These are phyloP conservation scores for Anastatica hierochuntica DNA, from an alignment of 345 rosid genomes.

Conservation along the genomic window DNA sequence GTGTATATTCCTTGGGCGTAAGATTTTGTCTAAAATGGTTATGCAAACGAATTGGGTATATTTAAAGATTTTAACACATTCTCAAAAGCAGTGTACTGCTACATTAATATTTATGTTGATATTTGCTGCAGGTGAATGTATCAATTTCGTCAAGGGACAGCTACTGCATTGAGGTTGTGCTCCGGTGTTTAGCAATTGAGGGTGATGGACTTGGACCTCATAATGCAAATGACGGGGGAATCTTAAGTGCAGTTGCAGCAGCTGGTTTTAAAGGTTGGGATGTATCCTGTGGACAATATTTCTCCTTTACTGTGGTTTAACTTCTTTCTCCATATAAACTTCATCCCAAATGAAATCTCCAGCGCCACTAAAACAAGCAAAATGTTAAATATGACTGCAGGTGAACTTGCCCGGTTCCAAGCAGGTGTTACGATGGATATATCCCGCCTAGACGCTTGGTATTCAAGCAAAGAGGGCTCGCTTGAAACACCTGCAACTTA, in stretches of 20 bases:
- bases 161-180: constrained; percentile 76
- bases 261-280: constrained; percentile 87
- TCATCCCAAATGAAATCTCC: constrained; percentile 5
- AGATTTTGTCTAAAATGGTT: too few species aligned
- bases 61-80: too few species aligned
- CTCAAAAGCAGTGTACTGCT: background rate
- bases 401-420: constrained; percentile 88
- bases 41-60: too few species aligned
- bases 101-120: background rate
- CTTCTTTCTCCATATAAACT: background rate
- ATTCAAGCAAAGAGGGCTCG: constrained; percentile 58
- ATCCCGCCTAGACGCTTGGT: constrained; percentile 93
- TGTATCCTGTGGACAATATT: constrained; percentile 4
- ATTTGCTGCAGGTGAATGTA: constrained; percentile 56
- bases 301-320: constrained; percentile 11
- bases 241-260: constrained; percentile 70
- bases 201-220: constrained; percentile 82
- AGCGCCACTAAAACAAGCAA: background rate
- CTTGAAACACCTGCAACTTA: constrained; percentile 71
- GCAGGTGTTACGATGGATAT: constrained; percentile 89
- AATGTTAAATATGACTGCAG: constrained; percentile 31
- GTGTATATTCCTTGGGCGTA: background rate
- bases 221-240: constrained; percentile 60
- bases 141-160: constrained; percentile 59
- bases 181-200: constrained; percentile 78